phyloP scores from a whole-genome alignment of 495 filamentous ascomycete genomes.

The Penicillium waksmanii region DNA sequence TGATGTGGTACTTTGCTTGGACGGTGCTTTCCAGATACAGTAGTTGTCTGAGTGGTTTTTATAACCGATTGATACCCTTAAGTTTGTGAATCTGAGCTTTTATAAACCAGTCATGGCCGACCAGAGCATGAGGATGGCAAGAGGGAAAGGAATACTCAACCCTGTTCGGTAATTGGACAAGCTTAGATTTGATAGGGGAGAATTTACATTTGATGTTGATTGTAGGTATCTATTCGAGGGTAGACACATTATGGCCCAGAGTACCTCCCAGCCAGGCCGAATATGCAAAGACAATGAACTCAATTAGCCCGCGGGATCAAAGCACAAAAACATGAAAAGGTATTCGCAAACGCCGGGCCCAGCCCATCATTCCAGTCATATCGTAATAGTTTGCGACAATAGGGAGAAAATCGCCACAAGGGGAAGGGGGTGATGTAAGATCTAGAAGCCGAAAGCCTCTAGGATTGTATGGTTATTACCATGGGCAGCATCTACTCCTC shows the following conservation, averaged over 20 bases:
- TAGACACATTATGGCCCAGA: background rate
- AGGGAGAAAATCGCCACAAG: background rate
- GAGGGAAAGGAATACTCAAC: too few relatives aligned
- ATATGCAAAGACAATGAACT: background rate
- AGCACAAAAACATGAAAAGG: constrained; percentile 4
- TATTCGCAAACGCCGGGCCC: constrained; percentile 25
- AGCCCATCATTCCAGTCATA: constrained; percentile 27
- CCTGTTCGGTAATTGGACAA: too few relatives aligned
- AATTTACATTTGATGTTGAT: background rate
- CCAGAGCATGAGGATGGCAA: too few relatives aligned
- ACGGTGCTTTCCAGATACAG: background rate
- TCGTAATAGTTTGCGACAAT: constrained; percentile 17
- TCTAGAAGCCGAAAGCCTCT: constrained; percentile 2
- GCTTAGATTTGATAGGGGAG: background rate
- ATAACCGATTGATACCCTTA: background rate
- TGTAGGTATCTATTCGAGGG: background rate
- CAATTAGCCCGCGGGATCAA: background rate
- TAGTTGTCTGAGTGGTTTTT: background rate
- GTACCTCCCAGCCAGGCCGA: background rate
- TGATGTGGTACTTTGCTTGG: constrained; percentile 31
- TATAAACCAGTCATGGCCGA: too few relatives aligned
- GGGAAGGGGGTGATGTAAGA: background rate
- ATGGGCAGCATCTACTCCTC: constrained; percentile 51
- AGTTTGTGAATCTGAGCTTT: too few relatives aligned
- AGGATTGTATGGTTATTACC: background rate